Conservation (phyloP, 1,284 basidiomycete genomes). For the Cryptococcus maquisensis region DNA sequence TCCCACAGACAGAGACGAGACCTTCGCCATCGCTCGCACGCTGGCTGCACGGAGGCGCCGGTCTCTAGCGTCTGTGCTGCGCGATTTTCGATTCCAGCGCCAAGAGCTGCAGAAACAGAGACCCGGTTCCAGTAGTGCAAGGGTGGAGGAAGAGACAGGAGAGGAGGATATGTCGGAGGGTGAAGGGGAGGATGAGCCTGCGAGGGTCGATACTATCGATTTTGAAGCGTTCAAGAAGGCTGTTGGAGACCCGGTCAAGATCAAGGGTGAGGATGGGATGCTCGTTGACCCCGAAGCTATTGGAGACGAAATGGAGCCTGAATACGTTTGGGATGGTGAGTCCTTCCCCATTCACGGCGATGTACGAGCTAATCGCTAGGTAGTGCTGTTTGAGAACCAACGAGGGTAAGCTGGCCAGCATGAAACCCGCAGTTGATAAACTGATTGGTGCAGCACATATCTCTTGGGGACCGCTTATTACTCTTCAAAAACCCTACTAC, state of each 20-base stretch:
- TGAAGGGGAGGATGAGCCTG: constrained; percentile 6
- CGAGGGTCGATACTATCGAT: constrained; percentile 9
- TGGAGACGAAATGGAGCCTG: constrained; percentile 48
- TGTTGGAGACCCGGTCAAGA: constrained; percentile 12
- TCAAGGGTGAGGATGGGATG: constrained; percentile 47
- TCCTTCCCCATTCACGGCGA: constrained; percentile 13
- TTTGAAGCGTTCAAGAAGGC: constrained; percentile 11
- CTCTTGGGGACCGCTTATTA: constrained; percentile 45
- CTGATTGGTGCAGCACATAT: constrained; percentile 27
- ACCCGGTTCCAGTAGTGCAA: neutral
- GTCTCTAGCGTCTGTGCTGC: constrained; percentile 6
- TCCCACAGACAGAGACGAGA: constrained; percentile 2
- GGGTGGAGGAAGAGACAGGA: constrained; percentile 4
- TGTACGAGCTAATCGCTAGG: neutral
- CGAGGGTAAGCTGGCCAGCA: constrained; percentile 35
- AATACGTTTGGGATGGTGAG: constrained; percentile 71
- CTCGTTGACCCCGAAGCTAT: constrained; percentile 58
- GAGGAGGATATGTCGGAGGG: constrained; percentile 4
- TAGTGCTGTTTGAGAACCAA: constrained; percentile 50
- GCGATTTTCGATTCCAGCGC: neutral
- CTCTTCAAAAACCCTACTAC: constrained; percentile 40
- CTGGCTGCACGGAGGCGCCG: constrained; percentile 6
- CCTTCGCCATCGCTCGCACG: constrained; percentile 5
- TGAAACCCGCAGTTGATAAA: neutral
- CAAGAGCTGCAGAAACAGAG: neutral